Evolutionary conservation across 768 basidiomycete genomes (phyloP).

Genomic region (Hypholoma fasciculare): DNA sequence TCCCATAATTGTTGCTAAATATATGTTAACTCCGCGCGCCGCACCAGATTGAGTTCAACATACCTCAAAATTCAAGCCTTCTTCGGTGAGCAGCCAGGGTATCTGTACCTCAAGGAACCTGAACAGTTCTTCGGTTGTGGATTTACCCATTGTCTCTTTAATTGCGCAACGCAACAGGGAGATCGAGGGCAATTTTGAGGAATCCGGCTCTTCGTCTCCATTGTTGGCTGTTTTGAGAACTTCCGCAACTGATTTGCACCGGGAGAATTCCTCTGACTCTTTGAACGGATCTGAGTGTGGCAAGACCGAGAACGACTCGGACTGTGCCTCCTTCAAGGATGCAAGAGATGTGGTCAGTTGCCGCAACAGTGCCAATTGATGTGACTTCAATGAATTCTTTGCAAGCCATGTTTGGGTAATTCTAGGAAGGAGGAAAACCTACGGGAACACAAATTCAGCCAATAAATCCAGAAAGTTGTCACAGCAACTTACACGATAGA

Average conservation of each 20-base stretch:
- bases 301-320: slow-evolving; percentile 53
- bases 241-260: slow-evolving; percentile 47
- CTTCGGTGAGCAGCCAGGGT: slow-evolving; percentile 54
- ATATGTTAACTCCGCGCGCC: background rate
- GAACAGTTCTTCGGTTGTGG: slow-evolving; percentile 63
- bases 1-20: slow-evolving; percentile 58
- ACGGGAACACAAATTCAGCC: slow-evolving; percentile 6
- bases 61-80: slow-evolving; percentile 58
- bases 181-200: slow-evolving; percentile 42
- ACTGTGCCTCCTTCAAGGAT: slow-evolving; percentile 56
- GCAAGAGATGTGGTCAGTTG: slow-evolving; percentile 56
- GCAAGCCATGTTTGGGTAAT: slow-evolving; percentile 59
- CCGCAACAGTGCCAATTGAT: slow-evolving; percentile 57
- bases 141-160: slow-evolving; percentile 40
- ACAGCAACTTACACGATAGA: slow-evolving; percentile 56
- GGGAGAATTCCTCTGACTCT: slow-evolving; percentile 44
- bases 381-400: slow-evolving; percentile 57
- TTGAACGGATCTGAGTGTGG: slow-evolving; percentile 52
- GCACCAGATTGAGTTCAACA: slow-evolving; percentile 4
- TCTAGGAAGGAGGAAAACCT: slow-evolving; percentile 73
- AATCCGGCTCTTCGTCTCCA: slow-evolving; percentile 19
- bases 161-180: slow-evolving; percentile 68
- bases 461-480: background rate
- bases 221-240: slow-evolving; percentile 28
- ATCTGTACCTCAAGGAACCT: slow-evolving; percentile 54